Base-by-base conservation (phyloP, 768 basidiomycete species). In the Termitomyces sp. region DNA sequence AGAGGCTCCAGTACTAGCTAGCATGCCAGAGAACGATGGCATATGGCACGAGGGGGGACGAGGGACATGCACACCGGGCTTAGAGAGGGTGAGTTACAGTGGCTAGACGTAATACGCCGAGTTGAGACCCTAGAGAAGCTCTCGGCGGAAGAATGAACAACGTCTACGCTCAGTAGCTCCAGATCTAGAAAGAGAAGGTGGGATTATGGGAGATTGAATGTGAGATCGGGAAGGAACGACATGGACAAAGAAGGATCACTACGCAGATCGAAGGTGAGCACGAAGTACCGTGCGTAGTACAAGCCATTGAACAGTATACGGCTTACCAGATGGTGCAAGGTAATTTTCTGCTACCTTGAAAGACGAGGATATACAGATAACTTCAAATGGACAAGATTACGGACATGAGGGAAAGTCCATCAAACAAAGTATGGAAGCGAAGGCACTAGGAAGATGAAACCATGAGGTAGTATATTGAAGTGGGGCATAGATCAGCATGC, bases 31-130 rank as follows among this genome's bases (percentile, higher is more conserved):
- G 50, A 53, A 42, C 31, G 26, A 20, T 26, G 20, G 43, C 22
- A 20, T 3, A 22, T 9, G 37, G n/a, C 37, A 58, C 36, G 57
- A 58, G 51, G 52, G 46, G 44, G 52, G 46, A 31, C 57, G 44
- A 58, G 57, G 57, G 52, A 48, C 46, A 48, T 49, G 51, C 43
- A 22, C 34, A 41, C 39, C 46, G 52, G 52, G 46, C 20, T 42
- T 56, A 53, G 44, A 24, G 36, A 44, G 57, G 56, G 52, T 58
- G 37, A 58, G 52, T 26, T 41, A 58, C 36, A 26, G 29, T 29
- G 16, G 13, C 37, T 32, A 18, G 57, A 58, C 57, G 57, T 58
- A 58, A 53, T 54, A 48, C 57, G 46, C 46, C 57, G 42, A 58
- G 29, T 31, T 42, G 22, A 43, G 52, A 58, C 37, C 36, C 31